Base-by-base conservation (phyloP, 2,329 filamentous ascomycete genomes). In the Ploettnerulaceae sp. region DNA sequence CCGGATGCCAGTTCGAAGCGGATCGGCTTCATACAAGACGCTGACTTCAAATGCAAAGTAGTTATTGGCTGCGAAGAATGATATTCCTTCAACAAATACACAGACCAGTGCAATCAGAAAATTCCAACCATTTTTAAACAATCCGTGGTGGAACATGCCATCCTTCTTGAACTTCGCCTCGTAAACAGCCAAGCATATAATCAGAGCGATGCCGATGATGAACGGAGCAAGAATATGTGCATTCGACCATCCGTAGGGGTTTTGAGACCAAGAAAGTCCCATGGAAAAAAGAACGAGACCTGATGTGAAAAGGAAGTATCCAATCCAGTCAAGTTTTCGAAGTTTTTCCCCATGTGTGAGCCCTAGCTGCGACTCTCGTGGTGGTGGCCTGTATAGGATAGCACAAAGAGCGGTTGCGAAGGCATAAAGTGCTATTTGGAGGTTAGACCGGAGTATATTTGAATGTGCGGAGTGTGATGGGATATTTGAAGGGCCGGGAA, bases 61-160 rank as follows among this genome's bases (percentile, higher is more conserved):
- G 45, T 61, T 67, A 51, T 69, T 71, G n/a, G 62, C 64, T 1
- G 67, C 64, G 41, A 69, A 69, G 49, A 70, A 70, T 11, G 61
- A 62, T 0, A 69, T 40, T 11, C 67, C 67, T 41, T 70, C 67
- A 9, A 58, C 56, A 29, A 68, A 68, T 14, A 69, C 59, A 29
- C 64, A 67, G 7, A 64, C 33, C 2, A 66, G 46, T 0, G 64
- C 57, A 44, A 71, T 61, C 14, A 62, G 22, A 43, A 69, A 70
- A 52, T 69, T 69, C 26, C 66, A 60, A 43, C 63, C 60, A 20
- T 53, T 45, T 1, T 26, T 47, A 56, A 69, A 70, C 1, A 70
- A 61, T 1, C 60, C 64, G 47, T 71, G 67, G 47, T 70, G 66
- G 47, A 70, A 67, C 63, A 70, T 63, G 31, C 67, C 67, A 43